phyloP scores from a whole-genome alignment of 306 rosid species.

The Myrica gale region DNA sequence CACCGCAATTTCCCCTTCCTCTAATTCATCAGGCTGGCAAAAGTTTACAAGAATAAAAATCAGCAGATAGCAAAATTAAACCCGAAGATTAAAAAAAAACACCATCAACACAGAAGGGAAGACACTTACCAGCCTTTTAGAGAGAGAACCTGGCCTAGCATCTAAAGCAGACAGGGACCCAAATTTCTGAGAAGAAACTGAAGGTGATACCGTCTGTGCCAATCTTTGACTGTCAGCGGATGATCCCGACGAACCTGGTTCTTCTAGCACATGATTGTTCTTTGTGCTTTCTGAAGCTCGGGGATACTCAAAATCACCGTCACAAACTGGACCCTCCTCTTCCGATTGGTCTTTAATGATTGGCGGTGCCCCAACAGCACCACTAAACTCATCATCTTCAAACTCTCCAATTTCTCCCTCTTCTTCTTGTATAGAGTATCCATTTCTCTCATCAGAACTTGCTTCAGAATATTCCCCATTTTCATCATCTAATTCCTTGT shows the following conservation, averaged over 20 bases:
- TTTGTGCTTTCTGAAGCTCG: conserved; percentile 51
- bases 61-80: conserved; percentile 34
- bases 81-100: conserved; percentile 8
- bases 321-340: conserved; percentile 57
- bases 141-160: conserved; percentile 67
- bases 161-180: conserved; percentile 90
- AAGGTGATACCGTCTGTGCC: conserved; percentile 55
- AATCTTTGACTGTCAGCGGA: conserved; percentile 67
- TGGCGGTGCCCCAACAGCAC: conserved; percentile 61
- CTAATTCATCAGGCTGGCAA: conserved; percentile 82
- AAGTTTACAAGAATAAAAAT: conserved; percentile 28
- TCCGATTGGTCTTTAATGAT: conserved; percentile 56
- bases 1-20: conserved; percentile 93
- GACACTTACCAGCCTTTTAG: conserved; percentile 64
- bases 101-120: conserved; percentile 33
- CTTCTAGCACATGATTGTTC: conserved; percentile 56
- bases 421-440: conserved; percentile 76
- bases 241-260: conserved; percentile 75
- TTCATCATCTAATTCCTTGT: conserved; percentile 90
- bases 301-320: conserved; percentile 57
- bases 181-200: conserved; percentile 84
- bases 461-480: conserved; percentile 78
- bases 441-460: conserved; percentile 83
- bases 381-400: conserved; percentile 80
- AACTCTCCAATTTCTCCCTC: conserved; percentile 80